Evolutionary conservation across 768 basidiomycete genomes (phyloP), one percentile per base, ranked within the genome.

Genomic region (Mycena olivaceomarginata): DNA sequence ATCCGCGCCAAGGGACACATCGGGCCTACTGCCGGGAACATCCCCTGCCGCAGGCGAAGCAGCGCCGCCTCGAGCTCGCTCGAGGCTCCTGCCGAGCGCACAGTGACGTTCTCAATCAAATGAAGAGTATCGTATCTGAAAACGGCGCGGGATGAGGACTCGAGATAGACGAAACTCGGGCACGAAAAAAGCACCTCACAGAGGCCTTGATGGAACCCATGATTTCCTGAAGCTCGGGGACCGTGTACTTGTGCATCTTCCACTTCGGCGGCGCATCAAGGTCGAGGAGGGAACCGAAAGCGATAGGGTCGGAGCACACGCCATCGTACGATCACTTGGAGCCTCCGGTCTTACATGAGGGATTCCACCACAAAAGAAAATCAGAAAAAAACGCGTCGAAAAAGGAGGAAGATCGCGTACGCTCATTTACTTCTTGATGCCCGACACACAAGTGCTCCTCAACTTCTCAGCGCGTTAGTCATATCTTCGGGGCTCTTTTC

Each of bases 301-400:
- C 85, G 37, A 80, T 83, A 0, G 87, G 85, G 81, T 89, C 84
- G 7, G 82, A 71, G 76, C 87, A 89, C 18, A 89, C 82, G 66
- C 89, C 89, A 56, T 88, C 87, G 73, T 89, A 89, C 22, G 75
- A 70, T 85, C 85, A 90, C 71, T 87, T 89, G 20, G 89, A 85
- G 41, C 79, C 66, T 37, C 86, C 85, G 0, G 74, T 81, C 79
- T 86, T 88, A 81, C 87, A 89, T 0, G 84, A 83, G 1, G 85
- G 83, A 73, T 83, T 67, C 88, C 88, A 88, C 89, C 88, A 70
- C 0, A 31, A 57, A 53, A 40, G 41, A 39, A 6, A 60, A 20
- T 74, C 25, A 65, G 9, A 46, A 37, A 59, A n/a, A 48, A 31
- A 63, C 31, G 60, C 63, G 39, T 13, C 37, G 48, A 7, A 67